Percentiles rank a stretch among this genome's conserved stretches.
Evolutionary conservation across 257 asterid genomes (phyloP).

Genomic region (Orobanche coerulescens): DNA sequence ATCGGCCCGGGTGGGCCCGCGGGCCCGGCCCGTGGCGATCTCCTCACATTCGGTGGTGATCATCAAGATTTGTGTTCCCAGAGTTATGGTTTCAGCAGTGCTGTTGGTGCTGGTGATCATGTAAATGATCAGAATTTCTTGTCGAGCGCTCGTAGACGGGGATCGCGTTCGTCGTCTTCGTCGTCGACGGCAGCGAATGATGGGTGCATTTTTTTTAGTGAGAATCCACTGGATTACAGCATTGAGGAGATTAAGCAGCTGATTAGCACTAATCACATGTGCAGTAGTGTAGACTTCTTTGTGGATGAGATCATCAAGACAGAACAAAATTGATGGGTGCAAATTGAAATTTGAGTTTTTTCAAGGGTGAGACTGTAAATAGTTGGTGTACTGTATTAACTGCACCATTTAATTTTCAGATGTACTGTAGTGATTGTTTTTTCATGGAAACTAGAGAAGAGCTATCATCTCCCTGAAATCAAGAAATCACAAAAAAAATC

Average conservation of each 20-base stretch:
- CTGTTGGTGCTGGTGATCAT: conserved; percentile 8
- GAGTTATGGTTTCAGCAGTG: conserved; percentile 25
- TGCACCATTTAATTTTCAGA: not conserved
- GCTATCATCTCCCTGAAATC: conserved; percentile 27
- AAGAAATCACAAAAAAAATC: conserved; percentile 6
- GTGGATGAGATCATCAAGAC: conserved; percentile 48
- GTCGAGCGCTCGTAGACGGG: not conserved
- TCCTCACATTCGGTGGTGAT: conserved; percentile 32
- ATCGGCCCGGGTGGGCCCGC: conserved; percentile 11
- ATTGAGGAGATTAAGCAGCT: conserved; percentile 71
- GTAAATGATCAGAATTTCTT: conserved; percentile 24
- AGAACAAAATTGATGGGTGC: conserved; percentile 27
- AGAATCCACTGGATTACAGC: conserved; percentile 43
- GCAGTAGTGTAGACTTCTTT: conserved; percentile 29
- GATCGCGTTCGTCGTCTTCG: not conserved
- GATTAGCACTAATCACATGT: conserved; percentile 38
- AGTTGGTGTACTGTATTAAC: not conserved
- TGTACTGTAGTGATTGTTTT: not conserved
- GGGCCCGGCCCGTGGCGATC: conserved; percentile 20
- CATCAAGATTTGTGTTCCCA: conserved; percentile 31
- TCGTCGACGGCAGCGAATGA: not conserved
- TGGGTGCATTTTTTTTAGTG: conserved; percentile 20
- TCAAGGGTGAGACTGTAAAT: not conserved
- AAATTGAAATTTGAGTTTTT: not conserved
- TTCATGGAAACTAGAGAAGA: conserved; percentile 17